phyloP scores from a whole-genome alignment of 2,329 filamentous ascomycete genomes.

The Fusarium verticillioides region DNA sequence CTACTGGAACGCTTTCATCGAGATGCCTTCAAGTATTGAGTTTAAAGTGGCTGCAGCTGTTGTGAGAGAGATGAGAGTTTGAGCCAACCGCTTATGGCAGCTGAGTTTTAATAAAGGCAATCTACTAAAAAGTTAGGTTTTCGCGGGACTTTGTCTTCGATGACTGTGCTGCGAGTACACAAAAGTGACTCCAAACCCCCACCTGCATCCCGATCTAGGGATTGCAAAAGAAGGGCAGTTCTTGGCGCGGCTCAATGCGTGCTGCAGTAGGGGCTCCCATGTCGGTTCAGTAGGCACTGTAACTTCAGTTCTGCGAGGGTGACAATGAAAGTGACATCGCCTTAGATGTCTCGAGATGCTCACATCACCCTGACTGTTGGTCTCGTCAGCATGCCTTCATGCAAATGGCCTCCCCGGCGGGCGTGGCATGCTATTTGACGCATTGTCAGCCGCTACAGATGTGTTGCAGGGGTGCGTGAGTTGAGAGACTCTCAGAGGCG shows the following conservation, averaged over 20 bases:
- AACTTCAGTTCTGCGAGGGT: neutral
- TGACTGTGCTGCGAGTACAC: conserved; percentile 6
- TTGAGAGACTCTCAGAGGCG: conserved; percentile 3
- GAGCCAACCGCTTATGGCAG: conserved; percentile 26
- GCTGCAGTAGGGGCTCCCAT: conserved; percentile 13
- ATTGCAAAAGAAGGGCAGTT: conserved; percentile 19
- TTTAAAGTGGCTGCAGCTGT: neutral
- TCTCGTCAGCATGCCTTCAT: conserved; percentile 31
- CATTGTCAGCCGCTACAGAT: conserved; percentile 36
- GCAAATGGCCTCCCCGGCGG: conserved; percentile 19
- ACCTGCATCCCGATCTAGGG: conserved; percentile 39
- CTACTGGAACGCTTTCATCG: conserved; percentile 8
- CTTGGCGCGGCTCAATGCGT: conserved; percentile 35
- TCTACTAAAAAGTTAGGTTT: conserved; percentile 1
- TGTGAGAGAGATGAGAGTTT: conserved; percentile 5
- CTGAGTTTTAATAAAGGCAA: conserved; percentile 8
- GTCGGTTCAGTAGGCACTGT: neutral
- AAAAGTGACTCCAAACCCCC: conserved; percentile 20
- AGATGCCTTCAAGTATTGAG: neutral
- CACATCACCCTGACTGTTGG: conserved; percentile 32
- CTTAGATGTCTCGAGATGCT: conserved; percentile 17
- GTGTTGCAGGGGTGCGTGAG: conserved; percentile 22
- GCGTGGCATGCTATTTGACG: conserved; percentile 24
- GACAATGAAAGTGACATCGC: neutral
- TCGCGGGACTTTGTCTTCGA: neutral